Base-by-base conservation (phyloP, 495 filamentous ascomycete species). In the Ascobolus immersus region DNA sequence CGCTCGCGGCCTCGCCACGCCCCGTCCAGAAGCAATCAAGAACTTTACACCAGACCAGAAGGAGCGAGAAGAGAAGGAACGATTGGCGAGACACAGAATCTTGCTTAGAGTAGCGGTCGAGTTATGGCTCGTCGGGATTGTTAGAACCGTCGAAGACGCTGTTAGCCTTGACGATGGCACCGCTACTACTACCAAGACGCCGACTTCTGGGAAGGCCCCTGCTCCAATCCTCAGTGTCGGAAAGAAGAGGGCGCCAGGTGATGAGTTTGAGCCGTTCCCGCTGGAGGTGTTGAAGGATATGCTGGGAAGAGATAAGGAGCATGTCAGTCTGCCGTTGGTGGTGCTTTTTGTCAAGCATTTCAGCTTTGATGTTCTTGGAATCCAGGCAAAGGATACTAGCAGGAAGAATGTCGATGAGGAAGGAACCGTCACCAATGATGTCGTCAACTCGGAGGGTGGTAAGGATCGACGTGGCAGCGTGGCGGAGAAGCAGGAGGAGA, bases 211-310 rank as follows among this genome's bases (percentile, higher is more conserved):
- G 31, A 26, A 47, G 2, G 40, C 46, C 11, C 32, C 47, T 1
- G 54, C 52, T 33, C 56, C 60, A 23, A 5, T 11, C 25, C 25
- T 3, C 25, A 27, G 18, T 39, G 39, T 13, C 17, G 38, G 36
- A 50, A 45, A 42, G 39, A 38, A 29, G 48, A 8, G 30, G 52
- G 54, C 31, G 37, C 50, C n/a, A 17, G 45, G 39, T 10, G 32
- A 10, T 10, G 47, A 50, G 12, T 14, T 37, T 10, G 86, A 93
- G 35, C 81, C 86, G 4, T 94, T 94, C 44, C 86, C 86, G 5
- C 57, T 99, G 18, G 86, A 99, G 48, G 82, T 94, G 21, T 55
- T 99, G 22, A 99, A 94, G 56, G 86, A 99, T 47, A 62, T 99
- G 35, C 64, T 94, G 4, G 79, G 82, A 2, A 72, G 92, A 47